These are phyloP conservation scores for Pleurotus citrinopileatus DNA, from an alignment of 768 basidiomycete genomes.

Conservation along the genomic window DNA sequence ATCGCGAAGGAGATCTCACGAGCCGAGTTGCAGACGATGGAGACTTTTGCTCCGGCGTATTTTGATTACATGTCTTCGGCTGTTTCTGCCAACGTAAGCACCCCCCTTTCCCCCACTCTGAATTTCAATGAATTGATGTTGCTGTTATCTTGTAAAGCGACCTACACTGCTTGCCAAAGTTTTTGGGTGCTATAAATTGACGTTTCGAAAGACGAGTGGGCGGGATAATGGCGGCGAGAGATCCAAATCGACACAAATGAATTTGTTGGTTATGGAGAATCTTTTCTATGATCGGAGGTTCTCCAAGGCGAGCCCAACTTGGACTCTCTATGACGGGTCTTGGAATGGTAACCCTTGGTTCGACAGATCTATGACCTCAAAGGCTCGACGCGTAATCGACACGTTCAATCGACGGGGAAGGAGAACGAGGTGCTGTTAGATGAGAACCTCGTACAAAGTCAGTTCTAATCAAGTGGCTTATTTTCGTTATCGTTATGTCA, in stretches of 20 bases:
- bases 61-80: constrained; percentile 99
- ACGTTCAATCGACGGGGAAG: constrained; percentile 85
- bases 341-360: constrained; percentile 36
- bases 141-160: constrained; percentile 50
- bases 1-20: constrained; percentile 95
- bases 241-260: constrained; percentile 87
- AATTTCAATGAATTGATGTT: constrained; percentile 7
- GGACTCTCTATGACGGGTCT: background rate
- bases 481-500: too few relatives aligned
- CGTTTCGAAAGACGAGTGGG: constrained; percentile 73
- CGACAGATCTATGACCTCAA: constrained; percentile 93
- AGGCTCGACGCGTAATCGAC: constrained; percentile 91
- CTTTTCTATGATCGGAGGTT: constrained; percentile 92
- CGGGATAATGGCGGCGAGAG: constrained; percentile 64
- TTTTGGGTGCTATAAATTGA: constrained; percentile 94
- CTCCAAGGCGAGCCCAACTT: constrained; percentile 60
- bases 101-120: background rate
- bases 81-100: constrained; percentile 73
- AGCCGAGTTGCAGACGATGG: constrained; percentile 91
- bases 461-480: too few relatives aligned
- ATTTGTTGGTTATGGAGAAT: constrained; percentile 97
- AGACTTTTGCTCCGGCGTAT: constrained; percentile 95
- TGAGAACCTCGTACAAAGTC: constrained; percentile 93
- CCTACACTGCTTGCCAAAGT: constrained; percentile 95
- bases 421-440: constrained; percentile 94